Conservation (phyloP, 2,329 filamentous ascomycete species). For the Geosmithia putterillii region DNA sequence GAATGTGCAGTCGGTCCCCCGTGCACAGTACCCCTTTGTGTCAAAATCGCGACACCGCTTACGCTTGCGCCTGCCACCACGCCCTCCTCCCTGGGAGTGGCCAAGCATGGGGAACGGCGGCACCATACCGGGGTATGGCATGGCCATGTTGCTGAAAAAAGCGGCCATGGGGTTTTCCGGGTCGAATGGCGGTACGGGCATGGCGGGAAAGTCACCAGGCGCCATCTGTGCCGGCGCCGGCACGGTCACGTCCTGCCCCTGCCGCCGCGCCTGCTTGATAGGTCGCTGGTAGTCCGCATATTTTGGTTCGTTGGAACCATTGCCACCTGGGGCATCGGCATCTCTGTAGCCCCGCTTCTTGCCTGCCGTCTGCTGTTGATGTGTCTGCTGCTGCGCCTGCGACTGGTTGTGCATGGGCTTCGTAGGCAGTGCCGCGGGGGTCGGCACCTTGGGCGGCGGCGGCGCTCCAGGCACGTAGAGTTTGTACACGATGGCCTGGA, state of each 20-base stretch:
- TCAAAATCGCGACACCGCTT: slow-evolving; percentile 59
- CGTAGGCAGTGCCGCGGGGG: not conserved
- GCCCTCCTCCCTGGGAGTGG: slow-evolving; percentile 6
- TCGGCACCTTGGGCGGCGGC: slow-evolving; percentile 19
- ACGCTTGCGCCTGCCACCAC: slow-evolving; percentile 19
- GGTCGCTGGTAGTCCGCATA: not conserved
- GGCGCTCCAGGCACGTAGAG: slow-evolving; percentile 45
- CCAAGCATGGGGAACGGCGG: slow-evolving; percentile 25
- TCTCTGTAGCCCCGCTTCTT: slow-evolving; percentile 23
- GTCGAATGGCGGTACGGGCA: slow-evolving; percentile 37
- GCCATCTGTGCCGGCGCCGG: not conserved
- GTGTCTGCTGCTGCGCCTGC: not conserved
- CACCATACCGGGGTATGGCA: slow-evolving; percentile 31
- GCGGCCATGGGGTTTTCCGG: slow-evolving; percentile 44
- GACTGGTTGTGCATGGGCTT: not conserved
- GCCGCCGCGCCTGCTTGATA: not conserved
- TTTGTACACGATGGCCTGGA: slow-evolving; percentile 50
- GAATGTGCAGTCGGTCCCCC: slow-evolving; percentile 54
- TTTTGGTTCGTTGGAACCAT: not conserved
- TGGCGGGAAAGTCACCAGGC: slow-evolving; percentile 3
- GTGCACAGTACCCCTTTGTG: slow-evolving; percentile 57
- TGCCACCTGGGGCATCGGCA: slow-evolving; percentile 1
- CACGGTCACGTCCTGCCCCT: slow-evolving; percentile 1
- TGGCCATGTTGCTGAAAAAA: slow-evolving; percentile 41
- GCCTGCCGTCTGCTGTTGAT: not conserved